phyloP scores from a whole-genome alignment of 352 stramenopile genomes.

The Phytophthora crassamura region DNA sequence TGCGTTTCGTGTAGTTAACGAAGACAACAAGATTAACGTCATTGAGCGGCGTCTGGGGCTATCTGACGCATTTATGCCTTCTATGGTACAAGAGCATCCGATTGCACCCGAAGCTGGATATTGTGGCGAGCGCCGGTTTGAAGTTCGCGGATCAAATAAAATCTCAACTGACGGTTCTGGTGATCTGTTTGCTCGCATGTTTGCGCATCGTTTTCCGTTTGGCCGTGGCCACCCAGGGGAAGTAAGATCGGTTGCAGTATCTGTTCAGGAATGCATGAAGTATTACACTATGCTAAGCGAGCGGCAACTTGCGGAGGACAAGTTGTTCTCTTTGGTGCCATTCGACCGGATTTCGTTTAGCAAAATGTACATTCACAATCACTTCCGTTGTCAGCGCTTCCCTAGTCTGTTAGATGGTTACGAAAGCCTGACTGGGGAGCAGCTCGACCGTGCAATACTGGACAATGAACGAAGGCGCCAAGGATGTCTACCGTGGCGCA shows the following conservation, averaged over 20 bases:
- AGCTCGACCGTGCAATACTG: neutral
- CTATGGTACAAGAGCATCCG: no score
- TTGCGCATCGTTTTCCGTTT: neutral
- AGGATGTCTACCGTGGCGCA: neutral
- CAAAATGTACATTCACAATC: constrained; percentile 4
- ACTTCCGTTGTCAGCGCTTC: neutral
- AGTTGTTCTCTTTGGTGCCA: constrained; percentile 7
- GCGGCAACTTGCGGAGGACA: constrained; percentile 9
- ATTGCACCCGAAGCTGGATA: no score
- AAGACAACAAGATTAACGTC: neutral
- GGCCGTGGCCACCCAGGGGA: constrained; percentile 8
- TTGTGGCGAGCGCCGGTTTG: neutral
- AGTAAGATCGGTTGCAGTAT: neutral
- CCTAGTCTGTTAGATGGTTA: neutral
- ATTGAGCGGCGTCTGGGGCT: neutral
- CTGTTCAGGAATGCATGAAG: constrained; percentile 6
- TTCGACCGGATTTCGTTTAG: constrained; percentile 7
- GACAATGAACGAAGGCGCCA: neutral
- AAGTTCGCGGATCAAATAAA: neutral
- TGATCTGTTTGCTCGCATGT: neutral
- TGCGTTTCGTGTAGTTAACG: neutral
- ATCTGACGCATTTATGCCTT: neutral
- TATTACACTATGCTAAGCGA: constrained; percentile 4
- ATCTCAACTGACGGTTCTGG: neutral
- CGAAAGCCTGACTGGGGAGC: neutral